Base-by-base conservation (phyloP, 352 stramenopile species). In the Phytophthora sp. region DNA sequence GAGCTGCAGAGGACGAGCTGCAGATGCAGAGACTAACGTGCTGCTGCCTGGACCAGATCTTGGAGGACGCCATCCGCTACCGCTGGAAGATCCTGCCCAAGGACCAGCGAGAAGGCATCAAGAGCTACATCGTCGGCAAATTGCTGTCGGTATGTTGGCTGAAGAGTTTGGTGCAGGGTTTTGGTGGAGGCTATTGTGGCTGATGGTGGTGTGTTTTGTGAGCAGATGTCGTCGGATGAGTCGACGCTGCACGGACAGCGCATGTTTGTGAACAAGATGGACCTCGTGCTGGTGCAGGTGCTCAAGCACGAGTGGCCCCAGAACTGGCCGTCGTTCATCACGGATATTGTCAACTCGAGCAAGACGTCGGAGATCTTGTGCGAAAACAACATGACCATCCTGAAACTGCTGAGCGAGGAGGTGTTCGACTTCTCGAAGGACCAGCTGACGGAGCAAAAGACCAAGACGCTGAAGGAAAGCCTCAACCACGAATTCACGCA, bases 251-350 rank as follows among this genome's bases (percentile, higher is more conserved):
- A 84, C 27, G 79, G 85, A 51, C 89, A 98, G 70, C 87, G 87
- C 54, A 88, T 98, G 55, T 98, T 99, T 69, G 88, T 98, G 59
- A 85, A 95, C 66, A 97, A 97, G 75, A 84, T 98, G 74, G 98
- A 99, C 62, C 84, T 99, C 13, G 98, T 99, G 50, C 88, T 99
- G n/a, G 86, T 95, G 21, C 82, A 91, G 62, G 98, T 99, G 53
- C 77, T 99, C 45, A 99, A 99, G 87, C 97, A 99, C 77, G 98
- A 99, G 79, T 99, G 98, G 98, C 98, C 98, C 18, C 96, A 99
- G 69, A 99, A 99, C 76, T 99, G 98, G 98, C 96, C 97, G 21
- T 93, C 85, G 57, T 99, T 99, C 76, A 99, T 99, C 72, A 88
- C 89, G 18, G 95, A 99, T 48, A 97, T 98, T 53, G 93, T 98